These are phyloP conservation scores for Linnemannia schmuckeri DNA, from an alignment of 192 early-diverging fungal genomes.

Conservation along the genomic window DNA sequence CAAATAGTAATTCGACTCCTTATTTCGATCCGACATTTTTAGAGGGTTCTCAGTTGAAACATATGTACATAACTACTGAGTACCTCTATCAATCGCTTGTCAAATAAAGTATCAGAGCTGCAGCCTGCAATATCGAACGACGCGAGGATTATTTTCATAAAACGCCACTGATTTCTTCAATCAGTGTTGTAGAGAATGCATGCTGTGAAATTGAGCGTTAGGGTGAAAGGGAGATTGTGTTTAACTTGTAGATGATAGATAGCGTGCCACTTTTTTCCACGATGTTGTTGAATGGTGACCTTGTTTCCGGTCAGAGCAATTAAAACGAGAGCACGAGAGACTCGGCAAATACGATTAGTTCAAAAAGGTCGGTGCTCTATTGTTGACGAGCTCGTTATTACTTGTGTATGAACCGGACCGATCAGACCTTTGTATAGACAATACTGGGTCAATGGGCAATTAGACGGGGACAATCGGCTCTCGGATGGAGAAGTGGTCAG, in stretches of 20 bases:
- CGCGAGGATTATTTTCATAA: too few relatives aligned
- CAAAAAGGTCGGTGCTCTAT: neutral
- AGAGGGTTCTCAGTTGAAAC: neutral
- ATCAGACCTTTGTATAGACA: neutral
- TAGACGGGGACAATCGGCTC: neutral
- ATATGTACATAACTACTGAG: neutral
- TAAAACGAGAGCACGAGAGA: neutral
- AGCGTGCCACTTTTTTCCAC: too few relatives aligned
- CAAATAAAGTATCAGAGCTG: too few relatives aligned
- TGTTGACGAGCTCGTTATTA: neutral
- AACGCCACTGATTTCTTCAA: too few relatives aligned
- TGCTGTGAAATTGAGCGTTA: too few relatives aligned
- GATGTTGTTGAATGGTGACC: too few relatives aligned
- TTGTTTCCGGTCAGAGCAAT: too few relatives aligned
- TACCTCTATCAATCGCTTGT: neutral
- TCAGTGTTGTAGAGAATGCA: too few relatives aligned
- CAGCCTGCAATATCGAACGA: too few relatives aligned
- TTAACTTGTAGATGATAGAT: too few relatives aligned
- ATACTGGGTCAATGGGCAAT: neutral
- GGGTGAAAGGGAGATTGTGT: too few relatives aligned
- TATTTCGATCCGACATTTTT: neutral
- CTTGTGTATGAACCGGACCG: neutral
- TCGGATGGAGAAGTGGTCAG: neutral
- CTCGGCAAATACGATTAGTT: neutral
- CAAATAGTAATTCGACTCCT: neutral